phyloP scores from a whole-genome alignment of 1,139 yeast genomes.

The Pichia sp. region DNA sequence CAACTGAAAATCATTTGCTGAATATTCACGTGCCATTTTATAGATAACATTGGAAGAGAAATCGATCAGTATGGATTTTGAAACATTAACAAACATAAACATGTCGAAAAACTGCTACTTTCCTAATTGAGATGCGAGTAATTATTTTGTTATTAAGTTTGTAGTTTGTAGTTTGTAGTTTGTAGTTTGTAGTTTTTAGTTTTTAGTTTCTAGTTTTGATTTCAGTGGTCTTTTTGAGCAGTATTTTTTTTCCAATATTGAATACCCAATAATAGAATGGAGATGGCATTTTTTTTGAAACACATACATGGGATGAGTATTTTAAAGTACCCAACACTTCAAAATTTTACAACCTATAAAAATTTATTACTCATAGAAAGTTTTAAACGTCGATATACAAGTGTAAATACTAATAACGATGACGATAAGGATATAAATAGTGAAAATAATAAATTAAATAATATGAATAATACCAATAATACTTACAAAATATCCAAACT shows the following conservation, averaged over 20 bases:
- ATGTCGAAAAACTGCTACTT: neutral
- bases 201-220: neutral
- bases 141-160: neutral
- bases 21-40: slow-evolving; percentile 22
- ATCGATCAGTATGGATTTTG: neutral
- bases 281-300: neutral
- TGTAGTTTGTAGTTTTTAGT: neutral
- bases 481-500: neutral
- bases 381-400: neutral
- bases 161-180: neutral
- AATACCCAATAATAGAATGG: neutral
- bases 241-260: neutral
- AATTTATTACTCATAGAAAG: neutral
- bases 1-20: slow-evolving; percentile 50
- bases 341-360: neutral
- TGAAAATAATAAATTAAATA: neutral
- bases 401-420: neutral
- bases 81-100: neutral
- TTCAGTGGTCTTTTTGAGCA: no score
- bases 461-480: neutral
- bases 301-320: neutral
- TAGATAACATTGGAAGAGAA: neutral
- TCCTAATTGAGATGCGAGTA: neutral
- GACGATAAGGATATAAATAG: neutral
- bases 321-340: neutral